phyloP scores from a whole-genome alignment of 371 early-diverging fungal genomes.

The Dichotomocladium elegans region DNA sequence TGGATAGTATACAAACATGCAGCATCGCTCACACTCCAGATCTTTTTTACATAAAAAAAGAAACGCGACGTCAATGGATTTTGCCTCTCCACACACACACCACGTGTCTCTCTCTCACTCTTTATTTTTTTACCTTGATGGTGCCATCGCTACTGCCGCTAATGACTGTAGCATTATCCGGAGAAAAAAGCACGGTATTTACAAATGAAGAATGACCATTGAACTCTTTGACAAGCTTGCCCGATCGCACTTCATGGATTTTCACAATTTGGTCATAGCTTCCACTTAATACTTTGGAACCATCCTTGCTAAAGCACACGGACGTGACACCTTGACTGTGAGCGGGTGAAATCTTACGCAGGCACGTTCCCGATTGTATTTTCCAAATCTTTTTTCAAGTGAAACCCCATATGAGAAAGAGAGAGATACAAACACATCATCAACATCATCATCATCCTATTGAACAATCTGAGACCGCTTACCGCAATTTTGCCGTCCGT shows the following conservation, averaged over 20 bases:
- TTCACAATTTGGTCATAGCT: constrained; percentile 82
- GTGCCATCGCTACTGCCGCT: constrained; percentile 88
- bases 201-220: constrained; percentile 91
- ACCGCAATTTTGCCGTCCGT: constrained; percentile 86
- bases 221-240: constrained; percentile 84
- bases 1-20: constrained; percentile 41
- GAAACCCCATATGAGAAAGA: background rate
- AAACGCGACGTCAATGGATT: background rate
- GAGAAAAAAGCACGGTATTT: constrained; percentile 70
- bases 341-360: constrained; percentile 73
- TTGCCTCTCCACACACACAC: background rate
- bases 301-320: constrained; percentile 75
- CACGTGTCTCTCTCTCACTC: background rate
- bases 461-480: too few relatives aligned
- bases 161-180: constrained; percentile 64
- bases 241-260: constrained; percentile 88
- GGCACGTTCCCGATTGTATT: constrained; percentile 70
- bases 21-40: constrained; percentile 73
- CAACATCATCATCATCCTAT: too few relatives aligned
- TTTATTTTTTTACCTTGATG: constrained; percentile 57
- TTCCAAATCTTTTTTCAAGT: constrained; percentile 66
- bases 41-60: constrained; percentile 31
- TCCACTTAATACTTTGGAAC: constrained; percentile 72
- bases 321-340: constrained; percentile 87
- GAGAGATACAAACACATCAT: background rate